A percentile compares a stretch with the other conserved stretches of the same genome.
phyloP scores from a whole-genome alignment of 2,329 filamentous ascomycete genomes.

The Pseudodiploospora longispora region DNA sequence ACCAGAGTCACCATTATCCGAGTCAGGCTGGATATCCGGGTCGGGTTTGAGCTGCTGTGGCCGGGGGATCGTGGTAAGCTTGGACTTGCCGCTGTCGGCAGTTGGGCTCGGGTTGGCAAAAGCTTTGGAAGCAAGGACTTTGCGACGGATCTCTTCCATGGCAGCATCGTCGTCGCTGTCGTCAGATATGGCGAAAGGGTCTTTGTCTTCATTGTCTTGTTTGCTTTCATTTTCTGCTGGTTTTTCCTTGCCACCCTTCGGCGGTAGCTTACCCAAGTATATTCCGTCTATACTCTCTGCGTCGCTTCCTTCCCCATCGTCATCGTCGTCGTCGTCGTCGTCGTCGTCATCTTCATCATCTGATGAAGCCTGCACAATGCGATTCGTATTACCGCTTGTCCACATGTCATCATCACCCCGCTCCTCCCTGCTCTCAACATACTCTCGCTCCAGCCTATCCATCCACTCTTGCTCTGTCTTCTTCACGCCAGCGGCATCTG shows the following conservation, averaged over 20 bases:
- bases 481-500: slow-evolving; percentile 75
- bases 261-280: slow-evolving; percentile 49
- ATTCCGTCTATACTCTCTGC: slow-evolving; percentile 47
- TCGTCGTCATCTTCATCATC: slow-evolving; percentile 48
- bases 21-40: slow-evolving; percentile 49
- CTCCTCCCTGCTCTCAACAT: slow-evolving; percentile 66
- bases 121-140: slow-evolving; percentile 84
- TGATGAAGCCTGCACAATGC: slow-evolving; percentile 45
- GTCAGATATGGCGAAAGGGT: slow-evolving; percentile 71
- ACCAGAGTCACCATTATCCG: slow-evolving; percentile 49
- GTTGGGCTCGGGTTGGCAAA: slow-evolving; percentile 54
- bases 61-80: slow-evolving; percentile 54
- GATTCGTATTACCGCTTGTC: slow-evolving; percentile 85
- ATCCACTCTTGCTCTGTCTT: slow-evolving; percentile 82
- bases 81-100: slow-evolving; percentile 41
- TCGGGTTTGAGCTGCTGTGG: slow-evolving; percentile 50
- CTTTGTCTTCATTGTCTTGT: slow-evolving; percentile 42
- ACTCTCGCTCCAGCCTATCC: slow-evolving; percentile 81
- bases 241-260: slow-evolving; percentile 13
- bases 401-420: slow-evolving; percentile 65
- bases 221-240: slow-evolving; percentile 35
- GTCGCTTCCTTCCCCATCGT: slow-evolving; percentile 34
- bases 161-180: slow-evolving; percentile 72
- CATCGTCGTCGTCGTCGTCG: slow-evolving; percentile 39
- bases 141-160: slow-evolving; percentile 86